Percentiles rank a stretch among this genome's conserved stretches.
Conservation (phyloP, 1,284 basidiomycete genomes). For the Leccinum proximum region DNA sequence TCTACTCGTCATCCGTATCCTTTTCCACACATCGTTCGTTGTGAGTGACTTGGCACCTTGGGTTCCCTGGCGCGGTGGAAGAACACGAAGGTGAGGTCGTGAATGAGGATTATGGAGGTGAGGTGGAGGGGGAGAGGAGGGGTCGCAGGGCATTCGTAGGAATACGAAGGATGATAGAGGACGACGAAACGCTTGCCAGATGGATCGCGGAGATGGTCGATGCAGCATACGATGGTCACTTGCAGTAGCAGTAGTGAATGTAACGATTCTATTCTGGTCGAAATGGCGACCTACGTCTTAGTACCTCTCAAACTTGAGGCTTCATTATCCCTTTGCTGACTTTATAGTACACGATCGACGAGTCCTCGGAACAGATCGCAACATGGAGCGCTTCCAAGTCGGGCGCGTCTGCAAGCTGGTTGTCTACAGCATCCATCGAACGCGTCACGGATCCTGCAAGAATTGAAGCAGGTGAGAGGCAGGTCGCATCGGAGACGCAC, state of each 20-base stretch:
- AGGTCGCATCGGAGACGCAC: conserved; percentile 35
- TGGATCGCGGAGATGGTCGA: conserved; percentile 83
- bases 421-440: conserved; percentile 43
- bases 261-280: not conserved
- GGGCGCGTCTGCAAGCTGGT: conserved; percentile 20
- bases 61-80: conserved; percentile 73
- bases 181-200: conserved; percentile 66
- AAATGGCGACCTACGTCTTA: too few relatives aligned
- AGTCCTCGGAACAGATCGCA: conserved; percentile 71
- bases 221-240: conserved; percentile 37
- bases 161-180: conserved; percentile 58
- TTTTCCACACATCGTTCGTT: conserved; percentile 74
- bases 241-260: conserved; percentile 17
- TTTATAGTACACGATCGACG: conserved; percentile 82
- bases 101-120: conserved; percentile 33
- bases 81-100: conserved; percentile 53
- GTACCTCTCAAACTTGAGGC: conserved; percentile 46
- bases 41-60: conserved; percentile 71
- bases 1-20: conserved; percentile 68
- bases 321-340: conserved; percentile 73
- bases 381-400: conserved; percentile 49
- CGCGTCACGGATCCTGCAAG: conserved; percentile 50
- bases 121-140: conserved; percentile 61
- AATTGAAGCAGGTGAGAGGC: conserved; percentile 8
- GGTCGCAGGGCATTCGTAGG: conserved; percentile 69